These are phyloP conservation scores for Xylaria cubensis DNA, from an alignment of 495 filamentous ascomycete genomes.

Conservation along the genomic window DNA sequence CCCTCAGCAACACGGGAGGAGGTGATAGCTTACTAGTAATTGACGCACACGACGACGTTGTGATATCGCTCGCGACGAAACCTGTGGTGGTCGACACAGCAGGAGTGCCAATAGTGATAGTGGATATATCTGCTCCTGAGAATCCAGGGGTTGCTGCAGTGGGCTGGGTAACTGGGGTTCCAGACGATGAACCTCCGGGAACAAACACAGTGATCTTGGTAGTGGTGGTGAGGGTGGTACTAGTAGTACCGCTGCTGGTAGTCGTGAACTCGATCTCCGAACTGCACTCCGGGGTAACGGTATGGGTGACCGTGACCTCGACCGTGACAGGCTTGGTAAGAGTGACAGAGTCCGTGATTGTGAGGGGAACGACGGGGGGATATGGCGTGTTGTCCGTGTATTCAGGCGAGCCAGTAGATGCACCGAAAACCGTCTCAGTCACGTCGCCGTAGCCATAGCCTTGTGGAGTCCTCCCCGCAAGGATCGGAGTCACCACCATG, in stretches of 20 bases:
- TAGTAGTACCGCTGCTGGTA: constrained; percentile 1
- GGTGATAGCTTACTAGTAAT: constrained; percentile 4
- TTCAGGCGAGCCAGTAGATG: background rate
- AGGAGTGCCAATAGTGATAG: background rate
- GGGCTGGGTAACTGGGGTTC: background rate
- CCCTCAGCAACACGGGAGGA: background rate
- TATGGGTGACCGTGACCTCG: constrained; percentile 1
- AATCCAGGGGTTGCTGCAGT: background rate
- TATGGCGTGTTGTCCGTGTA: background rate
- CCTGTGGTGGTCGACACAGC: background rate
- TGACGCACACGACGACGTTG: constrained; percentile 16
- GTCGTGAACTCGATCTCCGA: constrained; percentile 8
- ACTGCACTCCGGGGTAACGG: constrained; percentile 9
- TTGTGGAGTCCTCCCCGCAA: constrained; percentile 9
- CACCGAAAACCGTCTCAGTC: constrained; percentile 4
- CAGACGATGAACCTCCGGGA: background rate
- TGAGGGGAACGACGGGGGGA: constrained; percentile 6
- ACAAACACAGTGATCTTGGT: constrained; percentile 12
- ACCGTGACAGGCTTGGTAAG: constrained; percentile 13
- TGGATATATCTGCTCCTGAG: background rate
- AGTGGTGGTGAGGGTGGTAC: constrained; percentile 16
- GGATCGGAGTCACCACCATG: background rate
- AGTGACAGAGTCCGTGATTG: constrained; percentile 19
- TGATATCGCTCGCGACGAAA: background rate
- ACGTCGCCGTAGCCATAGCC: constrained; percentile 24